A percentile compares a stretch with the other conserved stretches of the same genome.
Conservation (phyloP, 2,329 filamentous ascomycete genomes). For the Tolypocladium pustulatum region DNA sequence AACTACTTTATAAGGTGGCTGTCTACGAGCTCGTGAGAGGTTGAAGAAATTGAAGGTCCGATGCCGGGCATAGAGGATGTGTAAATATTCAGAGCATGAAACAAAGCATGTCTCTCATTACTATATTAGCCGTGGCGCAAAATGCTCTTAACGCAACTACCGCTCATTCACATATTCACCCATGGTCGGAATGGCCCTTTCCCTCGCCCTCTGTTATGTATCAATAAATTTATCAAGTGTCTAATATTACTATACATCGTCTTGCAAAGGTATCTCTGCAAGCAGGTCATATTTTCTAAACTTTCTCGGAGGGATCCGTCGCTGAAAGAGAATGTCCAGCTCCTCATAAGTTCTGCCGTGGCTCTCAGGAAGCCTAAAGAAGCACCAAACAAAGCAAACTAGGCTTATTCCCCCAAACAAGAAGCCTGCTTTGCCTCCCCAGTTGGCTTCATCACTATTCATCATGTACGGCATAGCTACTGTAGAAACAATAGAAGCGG, state of each 20-base stretch:
- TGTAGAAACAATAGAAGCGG: constrained; percentile 13
- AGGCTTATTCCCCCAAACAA: constrained; percentile 16
- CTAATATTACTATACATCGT: not conserved
- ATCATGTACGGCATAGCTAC: constrained; percentile 21
- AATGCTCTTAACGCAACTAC: no score
- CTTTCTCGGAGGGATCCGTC: constrained; percentile 5
- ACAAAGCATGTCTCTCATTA: no score
- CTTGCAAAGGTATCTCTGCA: constrained; percentile 1
- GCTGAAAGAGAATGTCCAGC: constrained; percentile 18
- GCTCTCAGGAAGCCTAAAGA: constrained; percentile 18
- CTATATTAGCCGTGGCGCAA: no score
- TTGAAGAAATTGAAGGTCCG: no score
- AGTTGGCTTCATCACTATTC: constrained; percentile 18
- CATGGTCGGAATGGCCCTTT: no score
- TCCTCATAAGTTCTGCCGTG: constrained; percentile 18
- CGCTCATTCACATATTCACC: no score
- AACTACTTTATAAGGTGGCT: no score
- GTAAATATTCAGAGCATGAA: no score
- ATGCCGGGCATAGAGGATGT: no score
- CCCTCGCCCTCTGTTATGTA: no score
- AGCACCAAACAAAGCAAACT: constrained; percentile 14
- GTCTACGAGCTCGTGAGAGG: no score
- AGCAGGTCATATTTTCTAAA: constrained; percentile 9
- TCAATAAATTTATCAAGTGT: no score
- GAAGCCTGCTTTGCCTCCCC: constrained; percentile 20